Evolutionary conservation across 2,329 filamentous ascomycete genomes (phyloP), one percentile per base, ranked within the genome.

Genomic region (Fusarium sp.): DNA sequence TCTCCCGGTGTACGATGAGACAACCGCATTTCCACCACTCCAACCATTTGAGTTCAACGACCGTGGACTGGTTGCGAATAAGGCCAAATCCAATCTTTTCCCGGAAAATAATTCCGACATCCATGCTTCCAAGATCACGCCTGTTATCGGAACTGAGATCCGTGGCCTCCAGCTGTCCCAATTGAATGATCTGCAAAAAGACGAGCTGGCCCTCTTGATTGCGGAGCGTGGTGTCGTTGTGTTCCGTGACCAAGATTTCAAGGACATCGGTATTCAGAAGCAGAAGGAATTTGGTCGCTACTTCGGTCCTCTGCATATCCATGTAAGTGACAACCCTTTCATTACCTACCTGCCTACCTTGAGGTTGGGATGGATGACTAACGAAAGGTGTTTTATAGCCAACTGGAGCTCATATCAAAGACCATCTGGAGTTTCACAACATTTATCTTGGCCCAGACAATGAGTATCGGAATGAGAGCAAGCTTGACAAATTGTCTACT

Each of bases 391-490:
- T 29, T n/a, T 31, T 27, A 18, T 57, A 84, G 83, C 84, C 83
- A 22, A 82, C 84, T 11, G 84, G 84, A 38, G 82, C 84, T 18
- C 82, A 85, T 61, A 81, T 86, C 66, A 81, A 85, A 63, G 82
- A 83, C 68, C 79, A 83, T 37, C 78, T 85, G 13, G 84, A 86
- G 71, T 79, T 86, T 58, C 84, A 86, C 76, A 85, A 84, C 70
- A 85, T 86, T 69, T 86, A 87, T 76, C 82, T 86, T 0, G 85
- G 84, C 0, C 81, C 82, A 2, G 85, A 84, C 76, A 87, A 86
- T 71, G 80, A 83, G 38, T 60, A 60, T 27, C 82, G 84, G 7
- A 79, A 81, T 20, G 76, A 77, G 27, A 79, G 75, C n/a, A 78
- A 75, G 18, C 38, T 69, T 3, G 81, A 82, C 63, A 80, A 78